Evolutionary conservation across 257 asterid genomes (phyloP).

Genomic region (Plantago elongata): DNA sequence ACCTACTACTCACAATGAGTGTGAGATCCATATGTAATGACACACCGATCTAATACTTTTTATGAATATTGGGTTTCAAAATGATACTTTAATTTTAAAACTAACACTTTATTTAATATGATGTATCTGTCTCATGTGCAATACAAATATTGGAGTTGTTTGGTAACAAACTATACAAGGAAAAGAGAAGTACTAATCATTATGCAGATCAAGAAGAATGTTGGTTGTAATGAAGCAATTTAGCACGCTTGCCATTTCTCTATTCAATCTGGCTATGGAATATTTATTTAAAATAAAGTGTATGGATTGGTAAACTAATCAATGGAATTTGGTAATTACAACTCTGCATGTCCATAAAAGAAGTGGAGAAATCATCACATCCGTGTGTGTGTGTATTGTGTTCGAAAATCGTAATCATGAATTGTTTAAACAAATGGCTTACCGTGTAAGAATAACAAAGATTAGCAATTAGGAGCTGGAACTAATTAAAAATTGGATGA

Average conservation of each 20-base stretch:
- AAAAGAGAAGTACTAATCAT: neutral
- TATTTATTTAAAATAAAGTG: neutral
- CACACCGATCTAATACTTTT: too few relatives aligned
- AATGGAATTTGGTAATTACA: neutral
- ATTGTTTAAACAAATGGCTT: neutral
- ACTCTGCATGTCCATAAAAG: constrained; percentile 6
- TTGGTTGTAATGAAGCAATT: neutral
- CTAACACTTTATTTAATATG: too few relatives aligned
- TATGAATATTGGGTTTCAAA: too few relatives aligned
- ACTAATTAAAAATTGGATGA: too few relatives aligned
- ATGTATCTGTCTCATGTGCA: too few relatives aligned
- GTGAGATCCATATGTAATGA: too few relatives aligned
- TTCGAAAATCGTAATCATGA: constrained; percentile 7
- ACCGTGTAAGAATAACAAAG: neutral
- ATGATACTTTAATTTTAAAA: too few relatives aligned
- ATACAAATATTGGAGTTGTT: too few relatives aligned
- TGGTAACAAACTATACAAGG: neutral
- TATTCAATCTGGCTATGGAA: neutral
- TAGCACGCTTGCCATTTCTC: constrained; percentile 4
- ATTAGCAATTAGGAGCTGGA: neutral
- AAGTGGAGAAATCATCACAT: neutral
- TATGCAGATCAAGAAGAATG: neutral
- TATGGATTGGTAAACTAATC: neutral
- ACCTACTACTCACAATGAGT: too few relatives aligned
- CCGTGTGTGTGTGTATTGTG: neutral